Conservation (phyloP, 1,284 basidiomycete genomes). For the Microbotryum saponariae region DNA sequence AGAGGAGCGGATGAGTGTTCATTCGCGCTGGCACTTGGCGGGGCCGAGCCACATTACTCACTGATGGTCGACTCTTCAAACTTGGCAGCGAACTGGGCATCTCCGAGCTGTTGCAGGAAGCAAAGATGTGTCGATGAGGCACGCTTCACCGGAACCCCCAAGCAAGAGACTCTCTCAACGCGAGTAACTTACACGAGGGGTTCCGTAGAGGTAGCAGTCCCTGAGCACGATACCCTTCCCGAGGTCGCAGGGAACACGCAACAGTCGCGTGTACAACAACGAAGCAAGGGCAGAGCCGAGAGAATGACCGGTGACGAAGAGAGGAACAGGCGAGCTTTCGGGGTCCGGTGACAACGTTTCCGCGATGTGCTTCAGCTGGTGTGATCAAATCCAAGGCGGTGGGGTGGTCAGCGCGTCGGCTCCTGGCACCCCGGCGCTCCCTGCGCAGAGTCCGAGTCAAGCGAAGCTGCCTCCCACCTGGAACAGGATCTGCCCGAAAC, state of each 20-base stretch:
- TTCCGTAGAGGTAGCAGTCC: conserved; percentile 23
- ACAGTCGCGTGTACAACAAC: conserved; percentile 20
- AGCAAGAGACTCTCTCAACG: neutral
- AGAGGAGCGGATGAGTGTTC: too few species aligned
- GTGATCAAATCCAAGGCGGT: too few species aligned
- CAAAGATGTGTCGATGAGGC: neutral
- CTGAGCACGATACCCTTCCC: conserved; percentile 13
- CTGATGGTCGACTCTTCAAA: neutral
- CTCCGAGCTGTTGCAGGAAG: neutral
- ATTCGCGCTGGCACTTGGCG: too few species aligned
- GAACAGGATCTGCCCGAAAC: neutral
- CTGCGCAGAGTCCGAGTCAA: neutral
- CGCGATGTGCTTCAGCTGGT: neutral
- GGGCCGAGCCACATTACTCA: too few species aligned
- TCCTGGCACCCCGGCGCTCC: neutral
- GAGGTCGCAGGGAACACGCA: conserved; percentile 21
- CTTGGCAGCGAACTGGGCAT: neutral
- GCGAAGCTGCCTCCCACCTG: neutral
- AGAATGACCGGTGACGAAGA: conserved; percentile 16
- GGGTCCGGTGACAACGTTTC: too few species aligned
- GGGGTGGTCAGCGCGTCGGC: neutral
- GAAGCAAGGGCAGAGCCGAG: conserved; percentile 25
- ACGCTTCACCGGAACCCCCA: neutral
- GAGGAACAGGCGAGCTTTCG: neutral
- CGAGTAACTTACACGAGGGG: conserved; percentile 19